A percentile compares a stretch with the other conserved stretches of the same genome.
Conservation (phyloP, 192 early-diverging fungal species). For the Dissophora ornata region DNA sequence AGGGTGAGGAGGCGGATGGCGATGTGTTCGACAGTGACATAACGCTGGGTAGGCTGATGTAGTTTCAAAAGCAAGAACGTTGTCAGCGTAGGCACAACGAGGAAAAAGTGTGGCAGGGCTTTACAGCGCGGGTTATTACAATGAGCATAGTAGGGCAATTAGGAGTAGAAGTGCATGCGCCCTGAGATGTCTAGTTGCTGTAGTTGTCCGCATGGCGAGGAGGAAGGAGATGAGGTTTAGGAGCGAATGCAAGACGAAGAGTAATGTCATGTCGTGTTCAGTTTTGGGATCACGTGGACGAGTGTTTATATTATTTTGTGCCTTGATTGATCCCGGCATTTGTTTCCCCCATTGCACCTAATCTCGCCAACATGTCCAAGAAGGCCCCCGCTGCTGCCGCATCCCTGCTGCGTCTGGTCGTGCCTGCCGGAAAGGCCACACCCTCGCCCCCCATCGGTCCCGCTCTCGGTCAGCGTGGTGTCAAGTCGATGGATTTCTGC, state of each 20-base stretch:
- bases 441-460: slow-evolving; percentile 95
- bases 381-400: slow-evolving; percentile 52
- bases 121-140: too few relatives aligned
- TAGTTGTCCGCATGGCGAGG: not conserved
- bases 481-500: slow-evolving; percentile 99
- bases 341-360: not conserved
- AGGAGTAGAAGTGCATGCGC: not conserved
- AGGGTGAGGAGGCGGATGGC: not conserved
- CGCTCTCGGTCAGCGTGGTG: slow-evolving; percentile 94
- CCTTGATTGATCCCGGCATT: not conserved
- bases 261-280: too few relatives aligned
- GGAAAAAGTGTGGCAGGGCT: too few relatives aligned
- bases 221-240: too few relatives aligned
- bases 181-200: not conserved
- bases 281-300: slow-evolving; percentile 1
- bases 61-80: not conserved
- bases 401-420: slow-evolving; percentile 72
- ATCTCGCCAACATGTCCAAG: slow-evolving; percentile 38
- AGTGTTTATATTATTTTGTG: not conserved
- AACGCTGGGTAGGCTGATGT: not conserved
- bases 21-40: not conserved
- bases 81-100: not conserved
- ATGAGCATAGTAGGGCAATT: slow-evolving; percentile 10
- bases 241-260: too few relatives aligned
- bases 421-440: slow-evolving; percentile 93